Conservation (phyloP, 768 basidiomycete species). For the Leccinellum rugosiceps region DNA sequence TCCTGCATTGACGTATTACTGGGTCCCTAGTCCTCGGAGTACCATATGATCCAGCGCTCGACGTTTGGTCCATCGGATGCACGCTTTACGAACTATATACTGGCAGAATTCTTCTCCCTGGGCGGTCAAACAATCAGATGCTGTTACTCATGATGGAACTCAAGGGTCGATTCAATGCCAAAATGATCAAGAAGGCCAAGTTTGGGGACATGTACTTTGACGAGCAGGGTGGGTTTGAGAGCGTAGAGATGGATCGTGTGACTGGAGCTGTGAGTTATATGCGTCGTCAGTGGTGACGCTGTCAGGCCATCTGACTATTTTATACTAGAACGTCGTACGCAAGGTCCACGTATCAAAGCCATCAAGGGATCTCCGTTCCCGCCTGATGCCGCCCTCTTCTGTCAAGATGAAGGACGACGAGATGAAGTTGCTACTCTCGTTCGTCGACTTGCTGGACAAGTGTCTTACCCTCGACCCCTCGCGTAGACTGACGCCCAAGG, state of each 20-base stretch:
- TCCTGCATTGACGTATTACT: conserved; percentile 13
- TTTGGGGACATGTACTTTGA: conserved; percentile 95
- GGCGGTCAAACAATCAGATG: conserved; percentile 98
- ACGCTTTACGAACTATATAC: conserved; percentile 96
- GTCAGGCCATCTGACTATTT: conserved; percentile 18
- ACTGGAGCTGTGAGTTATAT: conserved; percentile 70
- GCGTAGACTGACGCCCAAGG: conserved; percentile 84
- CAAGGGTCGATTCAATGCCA: conserved; percentile 88
- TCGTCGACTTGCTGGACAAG: conserved; percentile 90
- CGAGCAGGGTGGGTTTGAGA: conserved; percentile 83
- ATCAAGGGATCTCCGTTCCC: conserved; percentile 71
- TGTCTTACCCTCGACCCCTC: conserved; percentile 85
- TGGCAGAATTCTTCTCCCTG: conserved; percentile 96
- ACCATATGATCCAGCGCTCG: conserved; percentile 90
- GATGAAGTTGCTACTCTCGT: conserved; percentile 68
- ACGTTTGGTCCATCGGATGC: conserved; percentile 97
- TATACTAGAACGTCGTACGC: conserved; percentile 69
- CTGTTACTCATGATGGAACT: conserved; percentile 96
- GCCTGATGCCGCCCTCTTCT: conserved; percentile 76
- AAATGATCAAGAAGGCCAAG: conserved; percentile 91
- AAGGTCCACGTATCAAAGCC: conserved; percentile 85
- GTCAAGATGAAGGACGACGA: conserved; percentile 89
- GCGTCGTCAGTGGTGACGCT: conserved; percentile 2
- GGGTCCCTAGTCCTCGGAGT: conserved; percentile 78
- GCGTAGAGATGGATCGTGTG: conserved; percentile 78